phyloP scores from a whole-genome alignment of 352 stramenopile genomes.

The Phytophthora megakarya region DNA sequence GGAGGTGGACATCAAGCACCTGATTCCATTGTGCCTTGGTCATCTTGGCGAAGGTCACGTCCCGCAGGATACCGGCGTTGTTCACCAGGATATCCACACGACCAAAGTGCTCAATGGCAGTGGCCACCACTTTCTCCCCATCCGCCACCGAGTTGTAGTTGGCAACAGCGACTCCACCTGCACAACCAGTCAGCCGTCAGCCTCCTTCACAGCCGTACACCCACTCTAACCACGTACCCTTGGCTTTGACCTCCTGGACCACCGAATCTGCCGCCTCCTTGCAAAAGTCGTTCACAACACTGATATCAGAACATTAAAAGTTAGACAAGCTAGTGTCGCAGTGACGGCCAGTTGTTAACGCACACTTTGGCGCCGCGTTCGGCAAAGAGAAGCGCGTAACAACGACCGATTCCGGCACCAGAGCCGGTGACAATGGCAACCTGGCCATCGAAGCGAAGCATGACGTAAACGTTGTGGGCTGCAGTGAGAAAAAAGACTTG shows the following conservation, averaged over 20 bases:
- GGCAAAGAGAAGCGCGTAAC: conserved; percentile 76
- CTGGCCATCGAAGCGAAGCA: conserved; percentile 78
- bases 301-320: conserved; percentile 13
- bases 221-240: conserved; percentile 32
- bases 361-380: conserved; percentile 84
- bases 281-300: conserved; percentile 82
- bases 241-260: conserved; percentile 79
- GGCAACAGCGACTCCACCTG: conserved; percentile 68
- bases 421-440: conserved; percentile 84
- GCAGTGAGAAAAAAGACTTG: conserved; percentile 4
- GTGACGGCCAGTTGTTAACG: conserved; percentile 27
- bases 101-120: conserved; percentile 69
- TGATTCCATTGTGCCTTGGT: conserved; percentile 87
- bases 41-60: conserved; percentile 92
- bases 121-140: conserved; percentile 81
- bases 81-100: conserved; percentile 89
- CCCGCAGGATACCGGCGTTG: conserved; percentile 95
- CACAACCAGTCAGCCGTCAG: conserved; percentile 7
- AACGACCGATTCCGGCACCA: conserved; percentile 71
- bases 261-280: conserved; percentile 71
- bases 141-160: conserved; percentile 89
- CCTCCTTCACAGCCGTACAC: too few relatives aligned
- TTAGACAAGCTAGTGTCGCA: not conserved
- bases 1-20: conserved; percentile 83
- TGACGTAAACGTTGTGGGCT: conserved; percentile 13